Conservation (phyloP, 2,329 filamentous ascomycete species). For the Hypocreales sp. region DNA sequence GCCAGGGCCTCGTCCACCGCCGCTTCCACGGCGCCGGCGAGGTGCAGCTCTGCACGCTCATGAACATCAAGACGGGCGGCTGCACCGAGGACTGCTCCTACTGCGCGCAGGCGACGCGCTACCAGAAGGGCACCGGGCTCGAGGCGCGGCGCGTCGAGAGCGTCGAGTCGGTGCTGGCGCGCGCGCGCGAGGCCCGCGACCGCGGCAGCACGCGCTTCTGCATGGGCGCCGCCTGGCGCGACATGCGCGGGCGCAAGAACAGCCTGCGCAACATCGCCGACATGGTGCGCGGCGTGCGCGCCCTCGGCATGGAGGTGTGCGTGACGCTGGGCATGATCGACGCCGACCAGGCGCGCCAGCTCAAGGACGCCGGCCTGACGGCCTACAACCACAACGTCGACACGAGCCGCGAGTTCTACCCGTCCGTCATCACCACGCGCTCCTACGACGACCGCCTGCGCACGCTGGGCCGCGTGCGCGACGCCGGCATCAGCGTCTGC, state of each 20-base stretch:
- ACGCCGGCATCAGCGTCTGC: conserved; percentile 82
- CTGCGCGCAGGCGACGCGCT: conserved; percentile 76
- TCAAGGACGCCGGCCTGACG: conserved; percentile 71
- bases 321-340: conserved; percentile 95
- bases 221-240: conserved; percentile 88
- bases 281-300: conserved; percentile 72
- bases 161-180: conserved; percentile 67
- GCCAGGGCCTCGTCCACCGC: conserved; percentile 64
- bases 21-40: conserved; percentile 72
- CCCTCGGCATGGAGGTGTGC: conserved; percentile 77
- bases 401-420: conserved; percentile 80
- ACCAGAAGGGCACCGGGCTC: conserved; percentile 61
- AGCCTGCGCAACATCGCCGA: conserved; percentile 69
- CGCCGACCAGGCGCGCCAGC: conserved; percentile 59
- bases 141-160: conserved; percentile 65
- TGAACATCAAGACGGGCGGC: conserved; percentile 93
- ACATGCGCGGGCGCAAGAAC: conserved; percentile 83
- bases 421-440: conserved; percentile 69
- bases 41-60: conserved; percentile 84
- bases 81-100: conserved; percentile 90
- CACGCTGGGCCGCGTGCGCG: conserved; percentile 65
- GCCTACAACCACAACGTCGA: conserved; percentile 94
- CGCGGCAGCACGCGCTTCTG: conserved; percentile 87
- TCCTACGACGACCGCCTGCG: conserved; percentile 75
- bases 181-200: conserved; percentile 60